These are phyloP conservation scores for Exobasidium cylindrosporum DNA, from an alignment of 1,284 basidiomycete species.

Conservation along the genomic window DNA sequence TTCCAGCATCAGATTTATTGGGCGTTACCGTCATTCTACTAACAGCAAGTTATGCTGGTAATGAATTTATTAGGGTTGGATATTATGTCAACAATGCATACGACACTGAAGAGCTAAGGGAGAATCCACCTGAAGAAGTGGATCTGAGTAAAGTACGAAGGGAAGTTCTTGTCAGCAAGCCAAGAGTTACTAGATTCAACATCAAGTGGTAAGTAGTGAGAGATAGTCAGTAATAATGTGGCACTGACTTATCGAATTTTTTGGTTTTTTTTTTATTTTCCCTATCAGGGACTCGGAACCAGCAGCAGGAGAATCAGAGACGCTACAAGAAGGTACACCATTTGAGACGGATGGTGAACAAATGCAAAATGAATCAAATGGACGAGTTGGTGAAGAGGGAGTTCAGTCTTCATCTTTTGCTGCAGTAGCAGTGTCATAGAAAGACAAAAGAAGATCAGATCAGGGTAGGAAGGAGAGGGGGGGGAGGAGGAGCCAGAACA, in stretches of 20 bases:
- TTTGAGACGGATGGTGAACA: constrained; percentile 5
- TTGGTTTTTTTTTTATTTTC: neutral
- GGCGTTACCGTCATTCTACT: constrained; percentile 87
- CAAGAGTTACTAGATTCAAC: constrained; percentile 78
- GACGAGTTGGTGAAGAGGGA: neutral
- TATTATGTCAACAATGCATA: constrained; percentile 99
- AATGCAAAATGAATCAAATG: neutral
- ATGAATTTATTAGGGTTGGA: constrained; percentile 96
- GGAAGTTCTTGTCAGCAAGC: constrained; percentile 82
- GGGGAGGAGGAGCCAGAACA: neutral
- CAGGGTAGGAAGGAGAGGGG: neutral
- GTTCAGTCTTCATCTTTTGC: constrained; percentile 4
- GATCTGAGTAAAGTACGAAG: constrained; percentile 65
- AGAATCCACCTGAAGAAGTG: constrained; percentile 50
- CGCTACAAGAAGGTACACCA: neutral
- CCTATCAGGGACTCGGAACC: neutral
- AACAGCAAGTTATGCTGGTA: constrained; percentile 80
- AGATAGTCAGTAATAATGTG: constrained; percentile 1
- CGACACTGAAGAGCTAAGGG: constrained; percentile 73
- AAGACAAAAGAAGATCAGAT: neutral
- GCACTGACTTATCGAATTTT: too few relatives aligned
- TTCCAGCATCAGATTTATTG: constrained; percentile 77
- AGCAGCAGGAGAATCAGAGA: neutral
- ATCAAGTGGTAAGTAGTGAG: constrained; percentile 55
- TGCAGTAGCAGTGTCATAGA: neutral